phyloP scores from a whole-genome alignment of 257 asterid species.

The Petrea volubilis region DNA sequence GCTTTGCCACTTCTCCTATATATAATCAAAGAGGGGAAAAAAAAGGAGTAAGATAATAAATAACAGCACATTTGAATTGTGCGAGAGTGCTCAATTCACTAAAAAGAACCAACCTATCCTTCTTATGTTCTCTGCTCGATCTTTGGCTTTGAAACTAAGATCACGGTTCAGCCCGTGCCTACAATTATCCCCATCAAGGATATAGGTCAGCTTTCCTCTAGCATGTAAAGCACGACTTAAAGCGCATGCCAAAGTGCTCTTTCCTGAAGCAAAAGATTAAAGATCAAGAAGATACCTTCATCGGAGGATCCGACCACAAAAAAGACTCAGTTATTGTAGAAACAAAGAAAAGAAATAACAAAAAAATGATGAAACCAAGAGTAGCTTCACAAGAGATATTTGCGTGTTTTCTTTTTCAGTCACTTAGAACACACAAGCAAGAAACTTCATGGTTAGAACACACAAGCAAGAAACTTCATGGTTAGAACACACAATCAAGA shows the following conservation, averaged over 20 bases:
- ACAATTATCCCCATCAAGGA: constrained; percentile 85
- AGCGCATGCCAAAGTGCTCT: constrained; percentile 82
- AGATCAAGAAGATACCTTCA: constrained; percentile 1
- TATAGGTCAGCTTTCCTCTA: constrained; percentile 64
- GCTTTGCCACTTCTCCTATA: constrained; percentile 83
- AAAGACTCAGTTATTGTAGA: neutral
- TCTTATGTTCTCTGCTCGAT: constrained; percentile 77
- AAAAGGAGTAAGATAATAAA: too few species aligned
- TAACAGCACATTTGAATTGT: too few species aligned
- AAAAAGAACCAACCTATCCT: constrained; percentile 60
- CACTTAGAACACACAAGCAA: neutral
- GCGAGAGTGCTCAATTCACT: too few species aligned
- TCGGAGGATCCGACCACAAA: neutral
- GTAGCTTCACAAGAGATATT: neutral
- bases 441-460: neutral
- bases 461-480: too few species aligned
- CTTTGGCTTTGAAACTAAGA: constrained; percentile 74
- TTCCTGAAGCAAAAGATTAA: constrained; percentile 47
- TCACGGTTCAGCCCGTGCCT: constrained; percentile 75
- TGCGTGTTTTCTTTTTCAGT: neutral
- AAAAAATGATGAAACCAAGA: neutral
- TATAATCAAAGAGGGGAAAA: too few species aligned
- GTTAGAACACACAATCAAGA: neutral
- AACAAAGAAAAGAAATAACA: neutral
- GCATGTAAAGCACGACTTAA: constrained; percentile 59